Evolutionary conservation across 202 grass and related monocot genomes (phyloP), one percentile per base, ranked within the genome.

Genomic region (Zoysia matrella): DNA sequence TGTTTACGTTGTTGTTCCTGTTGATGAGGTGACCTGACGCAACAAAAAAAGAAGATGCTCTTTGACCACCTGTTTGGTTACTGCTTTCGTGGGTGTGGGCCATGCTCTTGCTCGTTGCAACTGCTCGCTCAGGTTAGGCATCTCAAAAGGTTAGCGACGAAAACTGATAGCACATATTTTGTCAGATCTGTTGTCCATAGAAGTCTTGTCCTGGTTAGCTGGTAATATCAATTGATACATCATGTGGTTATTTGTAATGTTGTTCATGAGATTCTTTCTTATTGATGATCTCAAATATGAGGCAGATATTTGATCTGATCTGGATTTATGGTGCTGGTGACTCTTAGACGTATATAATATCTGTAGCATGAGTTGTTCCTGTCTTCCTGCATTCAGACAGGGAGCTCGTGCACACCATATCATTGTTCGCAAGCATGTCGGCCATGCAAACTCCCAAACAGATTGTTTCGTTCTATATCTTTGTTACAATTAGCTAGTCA

Each of bases 31-130:
- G 57, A 30, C 16, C 80, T 92, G 88, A 85, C 40, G 69, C 8
- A 83, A 90, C 50, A 22, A 69, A 83, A 8, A 83, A 86, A 67
- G 86, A 80, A 41, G 91, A 83, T 41, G 78, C 93, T 4, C 80
- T 89, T 47, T 90, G 69, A 76, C 71, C 2, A 90, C 90, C 68
- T 92, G 86, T 69, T 81, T 89, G 76, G 49, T 88, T 49, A 77
- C 83, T 46, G 85, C 69, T 68, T 80, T 89, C 7, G 60, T 90
- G 64, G 66, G 82, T 43, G 51, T 88, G 5, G 72, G 87, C 22
- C 22, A 22, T 22, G 22, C 22, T 22, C 22, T 22, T 22, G n/a
- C 69, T 15, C 83, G 83, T 51, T 96, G 60, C 87, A 90, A 53
- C 57, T 69, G 55, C 69, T 92, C 76, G 84, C 22, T 22, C 22